A percentile compares a stretch with the other conserved stretches of the same genome.
These are phyloP conservation scores for Ophiostoma angusticollis DNA, from an alignment of 2,329 filamentous ascomycete species.

Conservation along the genomic window DNA sequence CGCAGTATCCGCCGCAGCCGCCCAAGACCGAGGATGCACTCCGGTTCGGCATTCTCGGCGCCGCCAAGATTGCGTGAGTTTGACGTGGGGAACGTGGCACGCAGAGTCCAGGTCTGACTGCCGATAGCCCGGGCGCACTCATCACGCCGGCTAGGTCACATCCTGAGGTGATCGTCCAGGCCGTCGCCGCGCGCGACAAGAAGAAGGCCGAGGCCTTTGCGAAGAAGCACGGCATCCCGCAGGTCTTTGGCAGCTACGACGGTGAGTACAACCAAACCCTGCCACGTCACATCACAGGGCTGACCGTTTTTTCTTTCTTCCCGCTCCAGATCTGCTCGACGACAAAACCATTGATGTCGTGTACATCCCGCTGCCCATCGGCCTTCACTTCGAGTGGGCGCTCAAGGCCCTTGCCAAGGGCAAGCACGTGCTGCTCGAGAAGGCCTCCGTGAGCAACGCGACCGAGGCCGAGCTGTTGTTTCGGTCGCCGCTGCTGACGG, in stretches of 20 bases:
- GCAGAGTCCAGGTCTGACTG: no score
- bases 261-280: conserved; percentile 23
- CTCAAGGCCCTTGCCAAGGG: conserved; percentile 32
- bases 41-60: conserved; percentile 29
- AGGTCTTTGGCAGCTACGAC: conserved; percentile 36
- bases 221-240: conserved; percentile 36
- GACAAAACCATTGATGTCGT: conserved; percentile 33
- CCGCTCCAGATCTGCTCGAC: conserved; percentile 7
- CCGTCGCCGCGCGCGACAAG: conserved; percentile 38
- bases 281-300: no score
- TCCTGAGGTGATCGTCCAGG: conserved; percentile 38
- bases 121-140: conserved; percentile 22
- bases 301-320: not conserved
- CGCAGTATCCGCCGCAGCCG: conserved; percentile 5
- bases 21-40: conserved; percentile 17
- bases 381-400: conserved; percentile 33
- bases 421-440: conserved; percentile 45
- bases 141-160: conserved; percentile 38
- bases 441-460: conserved; percentile 35
- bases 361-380: conserved; percentile 36
- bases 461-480: conserved; percentile 33
- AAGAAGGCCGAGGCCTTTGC: conserved; percentile 35
- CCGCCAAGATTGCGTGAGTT: conserved; percentile 27
- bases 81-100: no score
- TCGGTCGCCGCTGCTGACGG: conserved; percentile 21